These are phyloP conservation scores for Collybia mongolica DNA, from an alignment of 768 basidiomycete genomes.

Conservation along the genomic window DNA sequence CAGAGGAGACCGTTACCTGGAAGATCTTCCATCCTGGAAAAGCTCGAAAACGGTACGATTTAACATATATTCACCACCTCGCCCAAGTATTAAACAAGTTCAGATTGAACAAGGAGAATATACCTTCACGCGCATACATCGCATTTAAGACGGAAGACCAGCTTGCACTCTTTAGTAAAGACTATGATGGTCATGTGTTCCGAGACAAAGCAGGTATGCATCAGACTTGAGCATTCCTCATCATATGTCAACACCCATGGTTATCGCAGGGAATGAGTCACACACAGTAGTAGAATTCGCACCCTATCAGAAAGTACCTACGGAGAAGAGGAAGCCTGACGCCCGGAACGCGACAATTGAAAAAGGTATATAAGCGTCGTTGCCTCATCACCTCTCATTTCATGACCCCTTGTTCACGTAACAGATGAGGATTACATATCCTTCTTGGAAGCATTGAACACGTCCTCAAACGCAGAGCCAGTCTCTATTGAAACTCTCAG, in stretches of 20 bases:
- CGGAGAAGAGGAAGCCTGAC: constrained; percentile 75
- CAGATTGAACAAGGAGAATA: constrained; percentile 81
- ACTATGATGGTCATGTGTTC: constrained; percentile 91
- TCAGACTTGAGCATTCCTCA: not conserved
- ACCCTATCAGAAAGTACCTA: constrained; percentile 84
- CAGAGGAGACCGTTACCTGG: constrained; percentile 69
- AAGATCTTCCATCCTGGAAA: constrained; percentile 69
- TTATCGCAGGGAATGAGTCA: constrained; percentile 77
- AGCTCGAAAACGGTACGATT: constrained; percentile 60
- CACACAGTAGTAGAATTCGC: constrained; percentile 92
- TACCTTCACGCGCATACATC: constrained; percentile 89
- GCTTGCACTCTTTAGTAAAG: constrained; percentile 72
- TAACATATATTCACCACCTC: not conserved
- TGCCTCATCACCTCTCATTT: not conserved
- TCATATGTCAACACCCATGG: not conserved
- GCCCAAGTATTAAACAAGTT: not conserved
- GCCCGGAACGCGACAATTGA: constrained; percentile 86
- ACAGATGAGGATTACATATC: constrained; percentile 82
- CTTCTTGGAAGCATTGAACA: constrained; percentile 74
- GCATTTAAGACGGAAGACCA: constrained; percentile 78
- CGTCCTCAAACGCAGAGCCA: constrained; percentile 46
- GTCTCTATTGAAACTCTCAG: constrained; percentile 65
- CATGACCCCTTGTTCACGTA: not conserved
- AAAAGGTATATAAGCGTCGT: constrained; percentile 53
- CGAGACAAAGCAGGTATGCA: constrained; percentile 84